Percentiles rank a stretch among this genome's conserved stretches.
Evolutionary conservation across 1,139 yeast genomes (phyloP).

Genomic region (Lipomyces yarrowii): DNA sequence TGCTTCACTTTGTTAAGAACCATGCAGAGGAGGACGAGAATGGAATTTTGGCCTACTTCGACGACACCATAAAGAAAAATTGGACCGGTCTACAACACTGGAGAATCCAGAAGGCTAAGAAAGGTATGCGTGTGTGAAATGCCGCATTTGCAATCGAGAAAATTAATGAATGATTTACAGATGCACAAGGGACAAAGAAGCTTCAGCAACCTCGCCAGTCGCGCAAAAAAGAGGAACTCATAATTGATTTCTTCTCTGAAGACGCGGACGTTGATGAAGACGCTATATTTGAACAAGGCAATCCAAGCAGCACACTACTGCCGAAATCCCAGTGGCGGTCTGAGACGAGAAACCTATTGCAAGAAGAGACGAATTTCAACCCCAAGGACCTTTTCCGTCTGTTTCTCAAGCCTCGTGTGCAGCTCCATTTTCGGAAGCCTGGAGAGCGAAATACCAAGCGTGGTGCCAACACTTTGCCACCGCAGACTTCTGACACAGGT

Average conservation of each 20-base stretch:
- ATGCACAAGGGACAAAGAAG: slow-evolving; percentile 38
- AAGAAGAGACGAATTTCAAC: slow-evolving; percentile 74
- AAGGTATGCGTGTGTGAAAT: not conserved
- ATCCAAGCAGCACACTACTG: slow-evolving; percentile 43
- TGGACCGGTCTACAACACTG: slow-evolving; percentile 97
- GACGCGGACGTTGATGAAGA: slow-evolving; percentile 51
- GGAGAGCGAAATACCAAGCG: slow-evolving; percentile 2
- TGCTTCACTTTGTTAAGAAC: slow-evolving; percentile 32
- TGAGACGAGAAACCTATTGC: slow-evolving; percentile 55
- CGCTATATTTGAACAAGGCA: slow-evolving; percentile 55
- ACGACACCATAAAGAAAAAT: slow-evolving; percentile 63
- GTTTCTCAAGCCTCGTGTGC: slow-evolving; percentile 63
- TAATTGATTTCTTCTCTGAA: slow-evolving; percentile 56
- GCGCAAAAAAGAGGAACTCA: slow-evolving; percentile 44
- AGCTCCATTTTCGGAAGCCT: slow-evolving; percentile 32
- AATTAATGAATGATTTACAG: slow-evolving; percentile 24
- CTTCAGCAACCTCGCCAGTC: slow-evolving; percentile 22
- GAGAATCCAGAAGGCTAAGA: slow-evolving; percentile 70
- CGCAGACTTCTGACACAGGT: not conserved
- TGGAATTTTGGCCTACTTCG: slow-evolving; percentile 79
- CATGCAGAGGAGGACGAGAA: slow-evolving; percentile 50
- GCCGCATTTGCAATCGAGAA: not conserved
- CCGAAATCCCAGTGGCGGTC: slow-evolving; percentile 50
- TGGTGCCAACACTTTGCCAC: slow-evolving; percentile 8
- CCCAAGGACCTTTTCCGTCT: slow-evolving; percentile 68